Conservation (phyloP, 2,329 filamentous ascomycete genomes). For the Nemania serpens region DNA sequence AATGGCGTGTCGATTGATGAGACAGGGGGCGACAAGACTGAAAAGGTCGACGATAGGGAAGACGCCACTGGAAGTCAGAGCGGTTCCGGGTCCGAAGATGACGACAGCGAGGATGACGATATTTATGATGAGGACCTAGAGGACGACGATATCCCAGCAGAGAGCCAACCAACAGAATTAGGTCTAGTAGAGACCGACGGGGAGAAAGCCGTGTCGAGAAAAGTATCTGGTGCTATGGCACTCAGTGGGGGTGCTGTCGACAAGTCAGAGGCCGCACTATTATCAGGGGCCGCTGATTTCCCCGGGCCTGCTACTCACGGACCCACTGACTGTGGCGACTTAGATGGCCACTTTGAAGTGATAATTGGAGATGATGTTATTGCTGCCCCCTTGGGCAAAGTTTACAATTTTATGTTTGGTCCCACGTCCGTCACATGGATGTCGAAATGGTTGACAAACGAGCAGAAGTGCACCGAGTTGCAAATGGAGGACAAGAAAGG, state of each 20-base stretch:
- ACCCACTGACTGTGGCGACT: conserved; percentile 84
- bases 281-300: conserved; percentile 64
- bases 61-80: conserved; percentile 55
- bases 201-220: conserved; percentile 70
- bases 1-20: conserved; percentile 86
- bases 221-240: conserved; percentile 65
- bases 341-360: conserved; percentile 80
- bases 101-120: conserved; percentile 70
- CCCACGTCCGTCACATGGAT: conserved; percentile 79
- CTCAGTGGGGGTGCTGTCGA: conserved; percentile 52
- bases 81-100: conserved; percentile 60
- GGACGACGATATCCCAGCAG: conserved; percentile 61
- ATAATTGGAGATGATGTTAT: conserved; percentile 84
- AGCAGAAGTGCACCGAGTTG: conserved; percentile 89
- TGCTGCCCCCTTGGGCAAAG: conserved; percentile 84
- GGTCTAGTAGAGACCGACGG: conserved; percentile 55
- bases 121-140: conserved; percentile 81
- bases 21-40: conserved; percentile 86
- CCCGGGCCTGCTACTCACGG: conserved; percentile 82
- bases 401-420: conserved; percentile 89
- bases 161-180: conserved; percentile 46
- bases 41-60: conserved; percentile 69
- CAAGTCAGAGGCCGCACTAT: conserved; percentile 55
- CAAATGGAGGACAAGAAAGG: conserved; percentile 85
- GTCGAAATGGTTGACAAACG: conserved; percentile 80